Conservation (phyloP, 257 asterid species). For the Cynanchum wilfordii region DNA sequence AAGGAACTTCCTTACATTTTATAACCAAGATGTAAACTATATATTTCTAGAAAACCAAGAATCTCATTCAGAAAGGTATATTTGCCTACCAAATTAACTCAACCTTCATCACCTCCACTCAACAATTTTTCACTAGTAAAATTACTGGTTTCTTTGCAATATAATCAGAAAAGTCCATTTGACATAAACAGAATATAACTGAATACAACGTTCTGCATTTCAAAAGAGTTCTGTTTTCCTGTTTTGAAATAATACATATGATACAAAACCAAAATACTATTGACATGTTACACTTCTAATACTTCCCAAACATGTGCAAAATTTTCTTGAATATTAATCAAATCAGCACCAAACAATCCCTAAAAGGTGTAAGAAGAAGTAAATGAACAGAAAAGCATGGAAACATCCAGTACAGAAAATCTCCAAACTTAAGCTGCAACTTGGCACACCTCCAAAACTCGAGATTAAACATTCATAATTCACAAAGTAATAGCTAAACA, state of each 20-base stretch:
- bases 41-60: neutral
- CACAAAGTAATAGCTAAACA: neutral
- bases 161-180: neutral
- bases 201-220: neutral
- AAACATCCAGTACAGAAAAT: neutral
- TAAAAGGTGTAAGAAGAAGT: neutral
- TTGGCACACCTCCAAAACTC: neutral
- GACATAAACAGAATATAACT: neutral
- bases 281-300: neutral
- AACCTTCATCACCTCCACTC: neutral
- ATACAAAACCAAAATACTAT: neutral
- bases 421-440: neutral
- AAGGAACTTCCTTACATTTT: too few relatives aligned
- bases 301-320: neutral
- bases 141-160: neutral
- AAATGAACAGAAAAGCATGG: neutral
- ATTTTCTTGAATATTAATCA: neutral
- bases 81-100: neutral
- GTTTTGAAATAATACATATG: neutral
- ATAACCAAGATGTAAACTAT: too few relatives aligned
- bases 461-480: neutral
- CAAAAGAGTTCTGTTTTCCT: neutral
- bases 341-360: neutral
- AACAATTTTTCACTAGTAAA: neutral
- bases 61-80: neutral